Evolutionary conservation across 2,329 filamentous ascomycete species (phyloP), one percentile per base, ranked within the genome.

Genomic region (Paracoccidioides lutzii): DNA sequence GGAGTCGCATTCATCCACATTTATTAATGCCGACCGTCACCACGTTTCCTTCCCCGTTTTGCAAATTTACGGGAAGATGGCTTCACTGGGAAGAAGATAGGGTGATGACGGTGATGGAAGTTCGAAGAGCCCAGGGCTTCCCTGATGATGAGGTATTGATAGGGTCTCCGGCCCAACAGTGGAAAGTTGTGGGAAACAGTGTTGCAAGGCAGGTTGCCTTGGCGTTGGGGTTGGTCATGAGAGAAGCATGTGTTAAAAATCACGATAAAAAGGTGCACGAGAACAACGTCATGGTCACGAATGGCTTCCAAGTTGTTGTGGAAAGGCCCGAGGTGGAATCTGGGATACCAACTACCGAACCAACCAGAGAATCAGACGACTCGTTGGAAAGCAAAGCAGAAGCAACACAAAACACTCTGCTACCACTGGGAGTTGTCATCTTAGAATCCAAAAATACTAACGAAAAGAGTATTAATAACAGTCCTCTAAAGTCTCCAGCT

Each of bases 131-230:
- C 0, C 88, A 93, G 66, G 84, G 85, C 0, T 82, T 86, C 43
- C 81, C 76, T 0, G 85, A 91, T 55, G 60, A 82, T 5, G 88
- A 91, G 56, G 77, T 90, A 0, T 66, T 94, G 0, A 67, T 90
- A 0, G 87, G 87, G 0, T 63, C 54, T 0, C 66, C 76, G 0
- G 8, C 41, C 0, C 71, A 82, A 1, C 83, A 88, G 64, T 83
- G 80, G 71, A 79, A 76, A 55, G 80, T 88, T 22, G 75, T 90
- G 0, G 88, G 88, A 0, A 94, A 94, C 66, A 87, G 83, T 33
- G 88, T 94, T 0, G 81, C 87, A 2, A 74, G 87, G 7, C 79
- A 81, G 30, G 79, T 88, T 0, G 80, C 86, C 0, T 68, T 89
- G 15, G 81, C 81, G 0, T 66, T 90, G 1, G 88, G 88, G 0